These are phyloP conservation scores for Backusella tarrabulga DNA, from an alignment of 192 early-diverging fungal genomes.

Conservation along the genomic window DNA sequence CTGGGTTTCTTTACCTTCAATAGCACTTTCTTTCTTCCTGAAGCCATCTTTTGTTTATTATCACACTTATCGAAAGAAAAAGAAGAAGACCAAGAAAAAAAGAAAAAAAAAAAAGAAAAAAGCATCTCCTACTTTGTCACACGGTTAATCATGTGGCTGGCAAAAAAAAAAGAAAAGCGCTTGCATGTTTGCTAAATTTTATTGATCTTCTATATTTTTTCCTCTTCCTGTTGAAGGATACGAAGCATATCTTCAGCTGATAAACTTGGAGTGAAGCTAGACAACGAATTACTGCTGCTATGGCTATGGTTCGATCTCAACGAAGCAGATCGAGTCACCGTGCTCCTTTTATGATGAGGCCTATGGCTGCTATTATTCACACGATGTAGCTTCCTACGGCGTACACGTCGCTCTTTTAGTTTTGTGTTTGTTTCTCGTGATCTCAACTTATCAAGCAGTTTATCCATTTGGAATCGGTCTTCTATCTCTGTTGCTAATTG, in stretches of 20 bases:
- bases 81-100: neutral
- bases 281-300: neutral
- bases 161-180: neutral
- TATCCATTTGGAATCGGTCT: conserved; percentile 66
- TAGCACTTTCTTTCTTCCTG: conserved; percentile 49
- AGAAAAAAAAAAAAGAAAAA: neutral
- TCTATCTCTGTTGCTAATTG: neutral
- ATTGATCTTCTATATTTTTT: neutral
- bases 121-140: neutral
- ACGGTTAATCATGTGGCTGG: neutral
- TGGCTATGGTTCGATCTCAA: neutral
- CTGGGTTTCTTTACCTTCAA: conserved; percentile 52
- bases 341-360: neutral
- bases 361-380: neutral
- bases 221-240: neutral
- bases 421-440: conserved; percentile 54
- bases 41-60: conserved; percentile 10
- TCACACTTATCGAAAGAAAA: neutral
- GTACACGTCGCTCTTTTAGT: conserved; percentile 12
- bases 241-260: neutral
- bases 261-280: neutral
- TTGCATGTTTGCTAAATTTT: neutral
- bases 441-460: conserved; percentile 66
- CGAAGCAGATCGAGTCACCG: neutral
- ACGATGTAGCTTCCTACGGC: neutral